Evolutionary conservation across 257 asterid species (phyloP).

Genomic region (Anisodus tanguticus): DNA sequence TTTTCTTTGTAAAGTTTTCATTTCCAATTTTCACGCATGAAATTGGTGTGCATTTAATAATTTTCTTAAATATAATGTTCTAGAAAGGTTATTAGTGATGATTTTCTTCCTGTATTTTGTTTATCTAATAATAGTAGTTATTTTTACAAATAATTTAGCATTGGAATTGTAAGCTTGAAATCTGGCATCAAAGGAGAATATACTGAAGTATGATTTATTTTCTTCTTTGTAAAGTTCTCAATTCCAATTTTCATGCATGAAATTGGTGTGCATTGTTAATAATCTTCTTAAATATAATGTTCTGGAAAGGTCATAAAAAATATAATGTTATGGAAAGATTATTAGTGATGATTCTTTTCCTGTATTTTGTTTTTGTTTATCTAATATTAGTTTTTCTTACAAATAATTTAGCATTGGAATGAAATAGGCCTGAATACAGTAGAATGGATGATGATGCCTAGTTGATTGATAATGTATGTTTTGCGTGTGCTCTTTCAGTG

Average conservation of each 20-base stretch:
- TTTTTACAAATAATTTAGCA: not conserved
- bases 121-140: not conserved
- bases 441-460: constrained; percentile 3
- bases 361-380: not conserved
- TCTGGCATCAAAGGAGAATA: not conserved
- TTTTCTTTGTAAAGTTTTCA: not conserved
- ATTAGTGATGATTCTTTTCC: not conserved
- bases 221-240: not conserved
- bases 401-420: not conserved
- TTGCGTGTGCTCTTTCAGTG: not conserved
- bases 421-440: not conserved
- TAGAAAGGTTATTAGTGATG: not conserved
- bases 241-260: not conserved
- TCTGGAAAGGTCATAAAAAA: not conserved
- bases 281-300: not conserved
- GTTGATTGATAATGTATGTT: not conserved
- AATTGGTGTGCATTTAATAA: not conserved
- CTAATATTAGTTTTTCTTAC: not conserved
- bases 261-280: not conserved
- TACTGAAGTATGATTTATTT: not conserved
- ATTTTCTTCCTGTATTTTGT: not conserved
- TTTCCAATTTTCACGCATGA: not conserved
- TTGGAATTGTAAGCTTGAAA: not conserved
- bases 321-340: not conserved
- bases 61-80: not conserved